Evolutionary conservation across 495 filamentous ascomycete species (phyloP).

Genomic region (Sphaerosporella brunnea): DNA sequence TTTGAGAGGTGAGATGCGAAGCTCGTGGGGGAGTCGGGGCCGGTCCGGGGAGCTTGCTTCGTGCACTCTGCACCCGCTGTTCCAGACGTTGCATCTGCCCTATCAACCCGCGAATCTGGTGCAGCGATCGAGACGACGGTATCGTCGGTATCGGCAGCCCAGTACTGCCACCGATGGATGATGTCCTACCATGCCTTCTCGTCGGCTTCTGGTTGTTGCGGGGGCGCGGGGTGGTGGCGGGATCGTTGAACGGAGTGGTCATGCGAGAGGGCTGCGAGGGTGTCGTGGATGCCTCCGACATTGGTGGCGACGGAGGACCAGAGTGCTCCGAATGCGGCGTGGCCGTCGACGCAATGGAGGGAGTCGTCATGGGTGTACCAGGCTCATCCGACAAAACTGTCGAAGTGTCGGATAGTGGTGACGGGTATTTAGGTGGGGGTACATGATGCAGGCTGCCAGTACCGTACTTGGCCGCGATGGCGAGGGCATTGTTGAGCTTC

Average conservation of each 20-base stretch:
- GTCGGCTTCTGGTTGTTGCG: conserved; percentile 18
- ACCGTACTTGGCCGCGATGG: conserved; percentile 29
- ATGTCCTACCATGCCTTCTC: conserved; percentile 23
- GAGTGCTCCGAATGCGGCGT: conserved; percentile 40
- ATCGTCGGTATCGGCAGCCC: conserved; percentile 44
- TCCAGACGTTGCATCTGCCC: conserved; percentile 95
- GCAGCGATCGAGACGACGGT: conserved; percentile 69
- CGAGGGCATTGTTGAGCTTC: conserved; percentile 59
- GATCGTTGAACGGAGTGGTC: conserved; percentile 25
- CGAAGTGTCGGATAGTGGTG: conserved; percentile 33
- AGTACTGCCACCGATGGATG: conserved; percentile 25
- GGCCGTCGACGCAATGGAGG: conserved; percentile 48
- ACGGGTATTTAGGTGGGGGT: conserved; percentile 28
- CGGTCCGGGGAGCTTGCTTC: conserved; percentile 75
- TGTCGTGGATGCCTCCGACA: conserved; percentile 59
- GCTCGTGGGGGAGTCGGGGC: conserved; percentile 61
- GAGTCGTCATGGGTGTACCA: conserved; percentile 29
- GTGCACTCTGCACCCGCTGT: conserved; percentile 77
- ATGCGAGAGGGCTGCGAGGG: conserved; percentile 32
- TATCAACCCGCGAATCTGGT: conserved; percentile 79
- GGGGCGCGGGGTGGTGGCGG: conserved; percentile 34
- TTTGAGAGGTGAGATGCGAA: conserved; percentile 39
- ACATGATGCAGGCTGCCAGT: conserved; percentile 35
- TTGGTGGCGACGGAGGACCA: conserved; percentile 41
- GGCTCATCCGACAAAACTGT: conserved; percentile 20